phyloP scores from a whole-genome alignment of 495 filamentous ascomycete species.

The Hypoxylon intermedium region DNA sequence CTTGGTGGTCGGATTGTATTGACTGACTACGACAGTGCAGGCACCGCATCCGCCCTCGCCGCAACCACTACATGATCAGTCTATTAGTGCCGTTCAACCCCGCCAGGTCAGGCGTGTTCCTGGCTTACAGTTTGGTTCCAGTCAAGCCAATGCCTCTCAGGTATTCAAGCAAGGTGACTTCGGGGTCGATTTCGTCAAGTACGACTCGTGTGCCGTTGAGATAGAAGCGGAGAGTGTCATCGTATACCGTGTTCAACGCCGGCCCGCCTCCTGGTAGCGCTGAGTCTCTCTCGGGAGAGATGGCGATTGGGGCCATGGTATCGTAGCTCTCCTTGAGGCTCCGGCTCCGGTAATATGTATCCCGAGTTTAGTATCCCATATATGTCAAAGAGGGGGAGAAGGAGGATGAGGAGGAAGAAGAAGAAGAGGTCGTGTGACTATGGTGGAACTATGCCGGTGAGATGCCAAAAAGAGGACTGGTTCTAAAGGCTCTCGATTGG shows the following conservation, averaged over 20 bases:
- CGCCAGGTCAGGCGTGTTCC: constrained; percentile 11
- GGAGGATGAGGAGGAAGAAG: no score
- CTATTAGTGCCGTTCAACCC: constrained; percentile 33
- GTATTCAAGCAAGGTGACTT: constrained; percentile 92
- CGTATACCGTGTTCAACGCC: constrained; percentile 49
- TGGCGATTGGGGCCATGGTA: constrained; percentile 56
- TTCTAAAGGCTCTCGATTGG: background rate
- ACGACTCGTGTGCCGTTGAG: constrained; percentile 93
- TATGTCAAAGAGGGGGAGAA: background rate
- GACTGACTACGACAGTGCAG: constrained; percentile 94
- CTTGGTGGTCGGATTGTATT: constrained; percentile 89
- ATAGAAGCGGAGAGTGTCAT: constrained; percentile 77
- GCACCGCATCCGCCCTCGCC: constrained; percentile 96
- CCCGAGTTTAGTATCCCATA: constrained; percentile 6
- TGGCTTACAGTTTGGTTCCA: constrained; percentile 64
- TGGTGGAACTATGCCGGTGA: background rate
- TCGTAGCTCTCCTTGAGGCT: background rate
- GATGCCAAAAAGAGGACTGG: background rate
- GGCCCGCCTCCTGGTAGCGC: constrained; percentile 23
- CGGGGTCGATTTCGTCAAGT: constrained; percentile 83
- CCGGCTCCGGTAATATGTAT: background rate
- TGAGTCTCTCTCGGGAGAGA: constrained; percentile 49
- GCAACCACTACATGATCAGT: constrained; percentile 68
- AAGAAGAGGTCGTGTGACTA: constrained; percentile 2
- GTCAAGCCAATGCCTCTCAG: constrained; percentile 89